A percentile compares a stretch with the other conserved stretches of the same genome.
These are phyloP conservation scores for Cyclostephanos invisitatus DNA, from an alignment of 108 stramenopile genomes.

Conservation along the genomic window DNA sequence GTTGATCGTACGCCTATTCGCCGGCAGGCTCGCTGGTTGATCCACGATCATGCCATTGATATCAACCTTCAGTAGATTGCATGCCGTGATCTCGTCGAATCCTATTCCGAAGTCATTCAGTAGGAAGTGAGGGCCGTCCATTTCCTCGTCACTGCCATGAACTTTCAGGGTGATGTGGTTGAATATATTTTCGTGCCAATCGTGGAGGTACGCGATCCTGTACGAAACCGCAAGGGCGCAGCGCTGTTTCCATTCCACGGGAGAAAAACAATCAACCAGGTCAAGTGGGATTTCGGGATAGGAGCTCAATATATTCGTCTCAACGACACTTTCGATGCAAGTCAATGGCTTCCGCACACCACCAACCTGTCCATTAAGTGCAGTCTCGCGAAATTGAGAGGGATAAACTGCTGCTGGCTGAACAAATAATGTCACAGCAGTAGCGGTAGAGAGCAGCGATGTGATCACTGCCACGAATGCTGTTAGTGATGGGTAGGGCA, in stretches of 20 bases:
- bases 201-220: slow-evolving; percentile 41
- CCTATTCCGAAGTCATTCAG: slow-evolving; percentile 47
- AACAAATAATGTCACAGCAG: no score
- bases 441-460: no score
- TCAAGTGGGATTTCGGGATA: slow-evolving; percentile 37
- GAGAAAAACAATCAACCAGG: slow-evolving; percentile 22
- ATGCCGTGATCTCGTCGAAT: slow-evolving; percentile 50
- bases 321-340: not conserved
- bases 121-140: slow-evolving; percentile 42
- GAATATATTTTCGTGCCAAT: slow-evolving; percentile 50
- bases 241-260: slow-evolving; percentile 43
- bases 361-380: not conserved
- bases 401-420: no score
- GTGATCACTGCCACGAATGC: no score
- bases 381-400: slow-evolving; percentile 1
- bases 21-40: slow-evolving; percentile 11
- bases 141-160: slow-evolving; percentile 36
- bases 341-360: not conserved
- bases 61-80: slow-evolving; percentile 46
- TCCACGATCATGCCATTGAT: slow-evolving; percentile 42
- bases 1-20: slow-evolving; percentile 37
- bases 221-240: slow-evolving; percentile 48
- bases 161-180: slow-evolving; percentile 55
- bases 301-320: slow-evolving; percentile 10
- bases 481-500: no score